phyloP scores from a whole-genome alignment of 2,329 filamentous ascomycete species.

The Aspergillus caelatus region DNA sequence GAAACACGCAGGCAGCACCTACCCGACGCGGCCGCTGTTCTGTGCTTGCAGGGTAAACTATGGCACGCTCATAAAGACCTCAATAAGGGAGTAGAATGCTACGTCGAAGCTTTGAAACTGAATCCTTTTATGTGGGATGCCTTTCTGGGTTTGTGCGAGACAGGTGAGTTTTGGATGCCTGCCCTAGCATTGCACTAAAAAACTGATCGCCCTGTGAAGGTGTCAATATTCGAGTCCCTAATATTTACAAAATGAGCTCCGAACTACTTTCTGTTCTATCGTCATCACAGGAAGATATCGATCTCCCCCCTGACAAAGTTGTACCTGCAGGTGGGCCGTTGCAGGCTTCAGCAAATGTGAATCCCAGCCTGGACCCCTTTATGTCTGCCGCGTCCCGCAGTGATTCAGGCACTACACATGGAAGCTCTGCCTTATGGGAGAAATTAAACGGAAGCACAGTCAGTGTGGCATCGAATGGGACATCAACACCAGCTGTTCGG shows the following conservation, averaged over 20 bases:
- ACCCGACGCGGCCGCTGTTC: conserved; percentile 82
- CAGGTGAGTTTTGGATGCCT: conserved; percentile 46
- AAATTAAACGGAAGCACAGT: conserved; percentile 52
- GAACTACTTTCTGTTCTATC: conserved; percentile 60
- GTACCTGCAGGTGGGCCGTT: conserved; percentile 35
- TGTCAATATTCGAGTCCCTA: conserved; percentile 76
- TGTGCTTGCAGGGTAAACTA: conserved; percentile 83
- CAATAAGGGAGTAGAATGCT: conserved; percentile 81
- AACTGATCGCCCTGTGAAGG: conserved; percentile 53
- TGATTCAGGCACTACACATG: conserved; percentile 38
- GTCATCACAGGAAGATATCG: conserved; percentile 34
- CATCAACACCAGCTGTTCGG: conserved; percentile 35
- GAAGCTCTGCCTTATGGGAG: conserved; percentile 51
- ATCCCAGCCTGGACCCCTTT: conserved; percentile 48
- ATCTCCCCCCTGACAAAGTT: conserved; percentile 35
- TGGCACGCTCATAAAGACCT: conserved; percentile 79
- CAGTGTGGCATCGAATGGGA: conserved; percentile 39
- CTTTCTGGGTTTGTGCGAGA: conserved; percentile 84
- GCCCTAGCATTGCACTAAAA: background rate
- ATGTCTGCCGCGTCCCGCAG: conserved; percentile 35
- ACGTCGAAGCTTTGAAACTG: conserved; percentile 82
- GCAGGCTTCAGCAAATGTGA: conserved; percentile 41
- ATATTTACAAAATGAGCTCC: conserved; percentile 78
- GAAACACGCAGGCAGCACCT: conserved; percentile 72
- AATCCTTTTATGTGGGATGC: conserved; percentile 99